Conservation (phyloP, 805 yeast species). For the Tetrapisispora nanseiensis region DNA sequence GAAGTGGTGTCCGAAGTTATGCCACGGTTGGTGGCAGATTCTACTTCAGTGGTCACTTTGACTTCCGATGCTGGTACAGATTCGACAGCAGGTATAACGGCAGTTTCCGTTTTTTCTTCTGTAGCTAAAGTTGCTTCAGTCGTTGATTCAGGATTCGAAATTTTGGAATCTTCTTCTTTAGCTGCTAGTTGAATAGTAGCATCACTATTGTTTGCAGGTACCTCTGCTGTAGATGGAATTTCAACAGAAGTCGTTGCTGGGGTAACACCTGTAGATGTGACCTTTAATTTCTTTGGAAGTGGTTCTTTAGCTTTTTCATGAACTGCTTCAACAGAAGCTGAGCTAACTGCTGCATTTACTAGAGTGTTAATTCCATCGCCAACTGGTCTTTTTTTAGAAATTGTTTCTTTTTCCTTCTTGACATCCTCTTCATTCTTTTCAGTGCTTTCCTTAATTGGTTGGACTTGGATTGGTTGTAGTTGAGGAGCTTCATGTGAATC, state of each 20-base stretch:
- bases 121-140: background rate
- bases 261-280: background rate
- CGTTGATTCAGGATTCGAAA: background rate
- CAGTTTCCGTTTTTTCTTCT: background rate
- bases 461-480: slow-evolving; percentile 2
- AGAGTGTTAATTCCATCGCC: slow-evolving; percentile 25
- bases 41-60: background rate
- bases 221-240: background rate
- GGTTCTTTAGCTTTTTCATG: background rate
- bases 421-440: background rate
- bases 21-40: too few relatives aligned
- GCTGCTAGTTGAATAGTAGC: background rate
- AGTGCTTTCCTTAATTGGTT: background rate
- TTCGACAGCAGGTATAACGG: background rate
- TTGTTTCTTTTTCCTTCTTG: slow-evolving; percentile 1
- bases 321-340: background rate
- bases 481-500: background rate
- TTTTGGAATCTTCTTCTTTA: background rate
- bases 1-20: too few relatives aligned
- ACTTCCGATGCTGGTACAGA: background rate
- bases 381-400: slow-evolving; percentile 20
- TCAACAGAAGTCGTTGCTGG: background rate
- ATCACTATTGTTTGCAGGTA: background rate
- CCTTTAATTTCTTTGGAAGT: background rate
- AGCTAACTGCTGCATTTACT: slow-evolving; percentile 21